Evolutionary conservation across 345 rosid species (phyloP), one percentile per base, ranked within the genome.

Genomic region (Combretum micranthum): DNA sequence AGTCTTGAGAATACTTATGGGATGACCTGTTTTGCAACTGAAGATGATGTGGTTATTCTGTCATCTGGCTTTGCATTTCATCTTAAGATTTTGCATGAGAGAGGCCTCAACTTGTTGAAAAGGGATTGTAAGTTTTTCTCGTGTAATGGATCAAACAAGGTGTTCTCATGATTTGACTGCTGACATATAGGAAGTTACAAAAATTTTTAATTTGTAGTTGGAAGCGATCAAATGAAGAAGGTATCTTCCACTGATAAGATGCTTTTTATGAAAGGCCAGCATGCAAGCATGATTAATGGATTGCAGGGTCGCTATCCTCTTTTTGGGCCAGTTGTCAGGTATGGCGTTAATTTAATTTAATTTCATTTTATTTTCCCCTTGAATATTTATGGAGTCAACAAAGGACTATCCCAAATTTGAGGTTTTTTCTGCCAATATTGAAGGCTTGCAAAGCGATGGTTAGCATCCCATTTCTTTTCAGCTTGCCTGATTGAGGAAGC

Each of bases 361-460:
- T n/a, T 47, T 47, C 1, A 13, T 58, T 65, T 23, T 37, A n/a
- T n/a, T 37, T 13, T 52, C 0, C 9, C 9, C 20, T 45, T 25
- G 20, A 17, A 26, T 20, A 19, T n/a, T 14, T 32, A 26, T 45
- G 44, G 32, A 26, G 46, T 19, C 8, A 12, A 3, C 10, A 20
- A 18, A 32, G 9, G 9, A 32, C 32, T 39, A n/a, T 17, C 23
- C 25, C 50, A 44, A 56, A 13, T 56, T 57, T 44, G 49, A 22
- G 43, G 22, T 16, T 48, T 21, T 14, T 50, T 56, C 16, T 16
- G 57, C 20, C 15, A 13, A 32, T 44, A 1, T 12, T 67, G 47
- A 68, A 92, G 98, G 90, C 85, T 92, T 73, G 98, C 91, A 59
- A 92, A 92, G 69, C 77, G 98, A 65, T 88, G 97, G 98, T 82